These are phyloP conservation scores for Luffa aegyptiaca DNA, from an alignment of 306 rosid genomes.

Conservation along the genomic window DNA sequence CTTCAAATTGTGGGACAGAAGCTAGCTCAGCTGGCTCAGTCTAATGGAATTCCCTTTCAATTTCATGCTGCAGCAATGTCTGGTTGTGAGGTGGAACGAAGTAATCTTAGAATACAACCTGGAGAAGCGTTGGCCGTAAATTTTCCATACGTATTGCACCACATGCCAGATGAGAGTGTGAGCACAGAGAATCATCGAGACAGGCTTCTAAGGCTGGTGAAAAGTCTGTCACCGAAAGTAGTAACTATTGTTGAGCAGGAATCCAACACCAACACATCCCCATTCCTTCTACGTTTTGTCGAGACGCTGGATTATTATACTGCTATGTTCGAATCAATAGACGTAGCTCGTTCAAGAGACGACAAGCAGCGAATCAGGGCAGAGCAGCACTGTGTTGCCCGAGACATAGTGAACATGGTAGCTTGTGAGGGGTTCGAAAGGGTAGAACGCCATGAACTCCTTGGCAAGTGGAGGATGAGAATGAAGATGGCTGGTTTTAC, in stretches of 20 bases:
- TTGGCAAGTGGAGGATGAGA: conserved; percentile 75
- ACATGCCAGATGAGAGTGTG: conserved; percentile 98
- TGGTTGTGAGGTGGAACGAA: conserved; percentile 46
- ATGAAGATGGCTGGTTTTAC: conserved; percentile 72
- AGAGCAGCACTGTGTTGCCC: conserved; percentile 83
- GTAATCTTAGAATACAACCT: conserved; percentile 30
- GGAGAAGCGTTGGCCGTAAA: conserved; percentile 75
- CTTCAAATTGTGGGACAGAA: conserved; percentile 55
- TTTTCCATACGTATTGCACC: conserved; percentile 73
- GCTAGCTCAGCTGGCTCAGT: conserved; percentile 31
- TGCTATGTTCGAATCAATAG: conserved; percentile 87
- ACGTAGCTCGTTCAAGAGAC: conserved; percentile 35
- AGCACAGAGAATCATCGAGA: conserved; percentile 81
- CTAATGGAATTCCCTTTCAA: conserved; percentile 52
- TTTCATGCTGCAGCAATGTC: conserved; percentile 69
- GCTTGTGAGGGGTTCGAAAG: conserved; percentile 86
- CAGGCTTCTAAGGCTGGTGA: conserved; percentile 62
- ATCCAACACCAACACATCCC: conserved; percentile 91
- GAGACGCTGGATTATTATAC: conserved; percentile 61
- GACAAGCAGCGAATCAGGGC: conserved; percentile 64
- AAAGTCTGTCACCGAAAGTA: conserved; percentile 68
- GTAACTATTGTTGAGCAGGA: conserved; percentile 87
- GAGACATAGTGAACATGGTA: conserved; percentile 88
- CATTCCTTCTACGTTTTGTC: conserved; percentile 51
- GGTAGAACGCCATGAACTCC: conserved; percentile 81